Evolutionary conservation across 2,329 filamentous ascomycete species (phyloP).

Genomic region (Dendrostoma leiphaemia): DNA sequence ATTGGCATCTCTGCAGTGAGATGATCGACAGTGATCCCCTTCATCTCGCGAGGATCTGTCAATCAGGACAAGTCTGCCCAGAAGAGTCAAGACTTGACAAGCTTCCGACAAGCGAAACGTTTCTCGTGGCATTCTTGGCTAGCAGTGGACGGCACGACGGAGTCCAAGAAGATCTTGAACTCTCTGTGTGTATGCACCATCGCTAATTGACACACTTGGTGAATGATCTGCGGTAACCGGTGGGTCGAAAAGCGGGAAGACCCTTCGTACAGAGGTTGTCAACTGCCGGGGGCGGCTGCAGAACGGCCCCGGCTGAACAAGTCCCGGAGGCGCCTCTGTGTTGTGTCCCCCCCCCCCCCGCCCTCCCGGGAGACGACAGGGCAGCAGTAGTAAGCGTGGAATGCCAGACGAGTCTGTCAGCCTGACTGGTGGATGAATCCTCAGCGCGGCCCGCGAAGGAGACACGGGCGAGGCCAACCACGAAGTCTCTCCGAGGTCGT

Average conservation of each 20-base stretch:
- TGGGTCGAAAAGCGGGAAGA: not conserved
- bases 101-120: not conserved
- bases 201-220: constrained; percentile 12
- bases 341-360: no score
- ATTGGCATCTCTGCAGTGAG: not conserved
- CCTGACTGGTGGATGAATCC: not conserved
- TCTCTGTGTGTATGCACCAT: not conserved
- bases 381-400: no score
- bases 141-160: not conserved
- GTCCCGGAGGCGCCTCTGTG: not conserved
- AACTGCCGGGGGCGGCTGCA: not conserved
- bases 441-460: no score
- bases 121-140: constrained; percentile 1
- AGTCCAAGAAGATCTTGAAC: not conserved
- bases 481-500: no score
- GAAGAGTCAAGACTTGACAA: constrained; percentile 11
- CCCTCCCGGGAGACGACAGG: no score
- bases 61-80: not conserved
- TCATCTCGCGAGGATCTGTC: constrained; percentile 2
- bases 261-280: no score
- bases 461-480: not conserved
- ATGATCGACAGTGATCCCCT: constrained; percentile 6
- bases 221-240: constrained; percentile 12
- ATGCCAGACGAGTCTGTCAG: no score
- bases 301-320: not conserved